Percentiles rank a stretch among this genome's conserved stretches.
Conservation (phyloP, 2,329 filamentous ascomycete genomes). For the Fusarium redolens region DNA sequence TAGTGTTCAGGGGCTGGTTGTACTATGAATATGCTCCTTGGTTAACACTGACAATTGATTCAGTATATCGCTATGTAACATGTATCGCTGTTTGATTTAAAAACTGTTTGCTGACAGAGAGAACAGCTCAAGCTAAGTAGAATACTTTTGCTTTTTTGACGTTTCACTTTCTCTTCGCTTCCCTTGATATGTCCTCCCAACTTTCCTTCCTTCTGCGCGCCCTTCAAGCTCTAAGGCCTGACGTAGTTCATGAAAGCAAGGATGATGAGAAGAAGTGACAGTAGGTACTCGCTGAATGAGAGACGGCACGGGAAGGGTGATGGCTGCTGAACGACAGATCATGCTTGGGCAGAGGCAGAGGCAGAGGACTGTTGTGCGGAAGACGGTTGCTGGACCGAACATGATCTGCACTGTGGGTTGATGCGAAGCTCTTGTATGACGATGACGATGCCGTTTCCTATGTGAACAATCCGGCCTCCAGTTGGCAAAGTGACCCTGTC, state of each 20-base stretch:
- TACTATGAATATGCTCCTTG: neutral
- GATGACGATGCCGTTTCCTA: neutral
- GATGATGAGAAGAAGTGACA: neutral
- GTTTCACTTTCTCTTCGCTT: neutral
- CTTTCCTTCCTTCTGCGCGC: neutral
- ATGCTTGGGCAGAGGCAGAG: neutral
- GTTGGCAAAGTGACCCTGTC: neutral
- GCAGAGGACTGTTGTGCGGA: neutral
- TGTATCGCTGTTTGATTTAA: neutral
- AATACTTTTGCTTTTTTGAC: neutral
- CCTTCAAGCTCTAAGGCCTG: neutral
- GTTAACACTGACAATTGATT: neutral
- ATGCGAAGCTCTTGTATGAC: neutral
- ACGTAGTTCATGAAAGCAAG: neutral
- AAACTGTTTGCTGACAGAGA: neutral
- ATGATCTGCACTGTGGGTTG: no score
- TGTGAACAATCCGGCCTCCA: neutral
- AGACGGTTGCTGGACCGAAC: neutral
- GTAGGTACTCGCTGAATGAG: neutral
- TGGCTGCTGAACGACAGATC: neutral
- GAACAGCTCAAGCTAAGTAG: neutral
- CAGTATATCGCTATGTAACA: neutral
- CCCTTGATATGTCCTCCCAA: neutral
- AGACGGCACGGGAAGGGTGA: neutral
- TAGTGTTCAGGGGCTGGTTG: neutral